Evolutionary conservation across 768 basidiomycete species (phyloP), one percentile per base, ranked within the genome.

Genomic region (Lactarius indigo): DNA sequence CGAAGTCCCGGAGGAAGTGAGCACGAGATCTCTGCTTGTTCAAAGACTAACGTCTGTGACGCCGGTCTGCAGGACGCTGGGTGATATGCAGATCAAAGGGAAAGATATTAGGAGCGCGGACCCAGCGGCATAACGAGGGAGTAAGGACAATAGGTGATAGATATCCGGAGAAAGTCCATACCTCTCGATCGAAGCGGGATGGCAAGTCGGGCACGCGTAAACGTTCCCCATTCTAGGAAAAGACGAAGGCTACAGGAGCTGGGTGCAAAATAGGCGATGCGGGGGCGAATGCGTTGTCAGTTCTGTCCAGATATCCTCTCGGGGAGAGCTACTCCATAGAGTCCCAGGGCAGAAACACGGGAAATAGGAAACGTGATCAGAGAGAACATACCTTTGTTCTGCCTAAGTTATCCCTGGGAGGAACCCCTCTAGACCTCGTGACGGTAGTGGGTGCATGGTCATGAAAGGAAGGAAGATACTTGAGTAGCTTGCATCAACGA

Each of bases 311-410:
- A 60, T 13, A 44, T 10, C 50, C n/a, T 5, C 30, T 39, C 26
- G 23, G 9, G 1, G 30, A 52, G 35, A 39, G 23, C 2, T 31
- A 28, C 20, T 41, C 30, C 42, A 37, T 13, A n/a, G 47, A 41
- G 10, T 28, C 52, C 8, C 37, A 54, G n/a, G 8, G 6, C 15
- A 59, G 20, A 6, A 28, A 13, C 13, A 59, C 8, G 50, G 33
- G 37, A 54, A 41, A n/a, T n/a, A n/a, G n/a, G n/a, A n/a, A 33
- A 18, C 37, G 30, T 17, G 37, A n/a, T n/a, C 20, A 13, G 23
- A 42, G 28, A 64, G 41, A 33, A 47, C 59, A 35, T 61, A 65
- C 59, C 52, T 55, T 42, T 23, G 42, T 57, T 23, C 23, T 26
- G 54, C 28, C 41, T 35, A 33, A 55, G 23, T 15, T 18, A 23